Base-by-base conservation (phyloP, 352 stramenopile species). In the Peronospora tabacina region DNA sequence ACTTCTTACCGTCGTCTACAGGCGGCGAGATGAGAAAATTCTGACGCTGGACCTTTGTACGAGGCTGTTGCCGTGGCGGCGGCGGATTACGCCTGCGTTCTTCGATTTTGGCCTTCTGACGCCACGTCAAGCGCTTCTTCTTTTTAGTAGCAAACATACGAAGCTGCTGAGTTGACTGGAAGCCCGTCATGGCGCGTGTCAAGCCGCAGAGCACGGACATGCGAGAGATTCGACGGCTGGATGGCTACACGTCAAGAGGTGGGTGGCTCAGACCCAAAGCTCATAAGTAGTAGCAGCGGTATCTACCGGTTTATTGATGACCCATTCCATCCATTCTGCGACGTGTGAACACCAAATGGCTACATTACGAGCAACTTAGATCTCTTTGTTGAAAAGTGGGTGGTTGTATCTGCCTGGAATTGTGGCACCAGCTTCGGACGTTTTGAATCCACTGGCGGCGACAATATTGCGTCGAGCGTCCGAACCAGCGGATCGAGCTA, bases 1-100 rank as follows among this genome's bases (percentile, higher is more conserved):
- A 92, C 64, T 79, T 86, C 58, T 92, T 90, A 53, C 78, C 82
- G 32, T 92, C 82, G 42, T 87, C 75, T 24, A 59, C 54, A 0
- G 67, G 50, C 10, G 75, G 61, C 17, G 66, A 56, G 24, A 83
- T 43, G 16, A 88, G 49, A 44, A 68, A 77, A 63, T 92, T 92
- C 47, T 71, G 58, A 39, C 75, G 68, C 49, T 59, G 41, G 10
- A 74, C 58, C 42, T 75, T 75, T 17, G 62, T 52, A 17, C 82
- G 82, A 35, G 68, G 62, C 13, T 71, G 47, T 49, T 82, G 75
- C 36, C 70, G 70, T 30, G 68, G 68, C 26, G 63, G 44, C 20
- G 46, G 44, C 16, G 70, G 66, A 40, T 74, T 70, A 44, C 63
- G 63, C 43, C 62, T 66, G 26, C 43, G 56, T 58, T 79, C 75